These are phyloP conservation scores for Cercospora berteroae DNA, from an alignment of 2,329 filamentous ascomycete genomes.

Conservation along the genomic window DNA sequence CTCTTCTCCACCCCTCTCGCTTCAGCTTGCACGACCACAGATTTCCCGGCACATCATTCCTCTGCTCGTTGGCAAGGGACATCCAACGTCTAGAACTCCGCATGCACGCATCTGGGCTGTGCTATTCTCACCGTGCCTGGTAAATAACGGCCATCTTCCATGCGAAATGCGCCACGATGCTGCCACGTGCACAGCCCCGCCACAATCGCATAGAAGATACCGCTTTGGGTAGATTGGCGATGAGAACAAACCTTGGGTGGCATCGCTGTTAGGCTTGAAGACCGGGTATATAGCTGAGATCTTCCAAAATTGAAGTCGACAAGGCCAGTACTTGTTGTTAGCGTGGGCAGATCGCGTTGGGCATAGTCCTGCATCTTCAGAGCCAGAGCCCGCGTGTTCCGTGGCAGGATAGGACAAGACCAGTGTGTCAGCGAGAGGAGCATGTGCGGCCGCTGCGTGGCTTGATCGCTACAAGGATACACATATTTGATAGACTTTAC, in stretches of 20 bases:
- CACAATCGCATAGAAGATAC: background rate
- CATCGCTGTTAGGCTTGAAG: background rate
- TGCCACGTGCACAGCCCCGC: background rate
- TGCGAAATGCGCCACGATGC: background rate
- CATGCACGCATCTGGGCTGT: background rate
- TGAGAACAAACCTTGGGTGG: background rate
- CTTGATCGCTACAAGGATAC: background rate
- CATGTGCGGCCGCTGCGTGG: background rate
- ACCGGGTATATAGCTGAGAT: background rate
- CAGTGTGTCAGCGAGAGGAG: background rate
- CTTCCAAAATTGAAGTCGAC: background rate
- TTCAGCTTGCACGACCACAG: background rate
- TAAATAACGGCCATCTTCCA: background rate
- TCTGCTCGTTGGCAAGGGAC: background rate
- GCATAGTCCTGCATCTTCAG: background rate
- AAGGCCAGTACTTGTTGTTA: background rate
- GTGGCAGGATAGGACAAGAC: background rate
- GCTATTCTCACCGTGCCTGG: background rate
- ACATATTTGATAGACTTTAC: background rate
- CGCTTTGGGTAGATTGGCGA: background rate
- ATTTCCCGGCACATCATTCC: background rate
- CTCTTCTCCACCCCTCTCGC: background rate
- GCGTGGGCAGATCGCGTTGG: background rate
- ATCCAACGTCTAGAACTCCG: background rate
- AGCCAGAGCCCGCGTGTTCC: background rate